Base-by-base conservation (phyloP, 2,329 filamentous ascomycete genomes). In the Rutstroemia sp. region DNA sequence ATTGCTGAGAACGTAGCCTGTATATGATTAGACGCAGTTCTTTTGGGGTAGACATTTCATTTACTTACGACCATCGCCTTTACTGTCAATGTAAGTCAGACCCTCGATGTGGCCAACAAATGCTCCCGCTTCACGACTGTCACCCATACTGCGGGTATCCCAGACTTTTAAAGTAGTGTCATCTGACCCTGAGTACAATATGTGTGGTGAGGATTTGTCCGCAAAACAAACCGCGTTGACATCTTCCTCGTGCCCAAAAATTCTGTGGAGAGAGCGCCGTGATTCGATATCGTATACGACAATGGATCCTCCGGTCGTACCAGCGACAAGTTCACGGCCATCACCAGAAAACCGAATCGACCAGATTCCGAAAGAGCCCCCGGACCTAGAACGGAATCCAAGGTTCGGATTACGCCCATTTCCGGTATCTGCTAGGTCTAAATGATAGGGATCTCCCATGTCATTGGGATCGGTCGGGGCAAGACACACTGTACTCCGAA, bases 161-260 rank as follows among this genome's bases (percentile, higher is more conserved):
- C 94, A 99, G 2, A 99, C 90, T 68, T 96, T 95, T 65, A 97
- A 81, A 0, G 90, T 95, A 2, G 88, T 86, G 68, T 99, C 94
- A 68, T 99, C 94, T 0, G 91, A 96, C 19, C 94, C 94, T 0
- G 92, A 96, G 73, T 96, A 97, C 2, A 99, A 78, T 59, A 97
- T 92, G 69, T 99, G 92, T 1, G 94, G 92, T 0, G 89, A 95
- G 30, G 82, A 81, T 59, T 84, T 85, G 71, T 97, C 92, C 1
- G 91, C 94, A 67, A 95, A 97, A 71, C 92, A 96, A 0, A 99
- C 94, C 4, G 94, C 94, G 65, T 97, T 99, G 54, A 97, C 92
- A 69, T 99, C 91, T 64, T 95, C 83, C 4, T 82, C 75, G 67
- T 99, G 94, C 0, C 90, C 92, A 16, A 58, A 58, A 21, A 69